phyloP scores from a whole-genome alignment of 768 basidiomycete species.

The Pulveroboletus ravenelii region DNA sequence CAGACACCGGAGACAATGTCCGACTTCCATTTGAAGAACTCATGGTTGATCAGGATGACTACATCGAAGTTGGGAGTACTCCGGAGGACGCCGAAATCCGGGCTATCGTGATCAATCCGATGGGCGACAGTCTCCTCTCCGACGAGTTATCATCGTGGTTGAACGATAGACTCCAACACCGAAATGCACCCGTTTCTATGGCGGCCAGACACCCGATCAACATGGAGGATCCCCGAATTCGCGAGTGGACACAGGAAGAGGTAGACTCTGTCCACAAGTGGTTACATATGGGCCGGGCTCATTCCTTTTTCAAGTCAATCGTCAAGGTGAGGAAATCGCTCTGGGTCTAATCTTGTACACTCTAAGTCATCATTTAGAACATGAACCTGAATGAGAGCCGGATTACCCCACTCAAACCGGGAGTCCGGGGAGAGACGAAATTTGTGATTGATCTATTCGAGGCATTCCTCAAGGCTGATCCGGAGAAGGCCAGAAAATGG shows the following conservation, averaged over 20 bases:
- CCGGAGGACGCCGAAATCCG: conserved; percentile 17
- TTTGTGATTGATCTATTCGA: conserved; percentile 18
- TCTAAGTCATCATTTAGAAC: conserved; percentile 12
- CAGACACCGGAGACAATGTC: conserved; percentile 11
- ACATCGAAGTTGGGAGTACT: conserved; percentile 11
- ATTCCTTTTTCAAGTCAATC: conserved; percentile 24
- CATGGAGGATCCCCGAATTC: conserved; percentile 36
- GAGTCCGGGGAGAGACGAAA: conserved; percentile 12
- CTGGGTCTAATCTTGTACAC: neutral
- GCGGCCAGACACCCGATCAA: conserved; percentile 17
- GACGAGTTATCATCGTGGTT: conserved; percentile 32
- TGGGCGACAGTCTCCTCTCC: conserved; percentile 27
- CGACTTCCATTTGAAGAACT: conserved; percentile 23
- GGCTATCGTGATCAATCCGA: conserved; percentile 16
- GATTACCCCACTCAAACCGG: conserved; percentile 8
- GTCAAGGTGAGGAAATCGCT: conserved; percentile 20
- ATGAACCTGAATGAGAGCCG: conserved; percentile 15
- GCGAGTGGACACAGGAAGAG: conserved; percentile 39
- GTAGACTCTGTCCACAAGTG: conserved; percentile 31
- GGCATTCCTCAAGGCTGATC: conserved; percentile 22
- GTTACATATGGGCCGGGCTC: conserved; percentile 31
- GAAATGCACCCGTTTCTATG: conserved; percentile 20
- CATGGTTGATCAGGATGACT: conserved; percentile 21
- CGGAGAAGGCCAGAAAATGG: conserved; percentile 17
- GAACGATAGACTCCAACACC: conserved; percentile 23